Conservation (phyloP, 164 flowering plant species). For the Aristolochia californica region DNA sequence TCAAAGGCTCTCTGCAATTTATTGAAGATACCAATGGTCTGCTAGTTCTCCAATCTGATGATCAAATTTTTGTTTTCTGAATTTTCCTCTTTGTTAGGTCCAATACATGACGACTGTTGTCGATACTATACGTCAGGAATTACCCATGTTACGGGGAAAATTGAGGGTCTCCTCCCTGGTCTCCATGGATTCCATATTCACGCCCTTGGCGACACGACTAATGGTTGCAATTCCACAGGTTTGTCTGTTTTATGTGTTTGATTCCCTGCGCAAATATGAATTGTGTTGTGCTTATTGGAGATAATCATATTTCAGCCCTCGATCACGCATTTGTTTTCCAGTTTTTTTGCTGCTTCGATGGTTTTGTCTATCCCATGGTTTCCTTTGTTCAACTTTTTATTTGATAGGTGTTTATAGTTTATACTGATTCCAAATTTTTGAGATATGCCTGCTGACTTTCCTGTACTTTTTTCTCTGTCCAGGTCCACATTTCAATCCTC, state of each 20-base stretch:
- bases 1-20: conserved; percentile 62
- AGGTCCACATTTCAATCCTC: conserved; percentile 91
- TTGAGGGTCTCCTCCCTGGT: conserved; percentile 68
- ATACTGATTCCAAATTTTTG: not conserved
- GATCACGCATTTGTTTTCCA: not conserved
- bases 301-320: no score
- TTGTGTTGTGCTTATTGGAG: no score
- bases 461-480: not conserved
- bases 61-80: not conserved
- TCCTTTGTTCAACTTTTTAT: not conserved
- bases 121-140: conserved; percentile 27
- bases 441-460: not conserved
- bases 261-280: no score
- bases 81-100: not conserved
- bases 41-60: not conserved
- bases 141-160: conserved; percentile 58
- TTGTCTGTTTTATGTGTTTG: not conserved
- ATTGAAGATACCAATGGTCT: conserved; percentile 40
- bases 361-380: not conserved
- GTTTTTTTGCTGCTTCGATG: not conserved
- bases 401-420: not conserved
- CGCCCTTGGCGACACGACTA: conserved; percentile 87
- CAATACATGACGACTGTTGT: not conserved
- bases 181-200: conserved; percentile 90
- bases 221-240: conserved; percentile 94